Base-by-base conservation (phyloP, 2,329 filamentous ascomycete species). In the Xylariaceae sp. region DNA sequence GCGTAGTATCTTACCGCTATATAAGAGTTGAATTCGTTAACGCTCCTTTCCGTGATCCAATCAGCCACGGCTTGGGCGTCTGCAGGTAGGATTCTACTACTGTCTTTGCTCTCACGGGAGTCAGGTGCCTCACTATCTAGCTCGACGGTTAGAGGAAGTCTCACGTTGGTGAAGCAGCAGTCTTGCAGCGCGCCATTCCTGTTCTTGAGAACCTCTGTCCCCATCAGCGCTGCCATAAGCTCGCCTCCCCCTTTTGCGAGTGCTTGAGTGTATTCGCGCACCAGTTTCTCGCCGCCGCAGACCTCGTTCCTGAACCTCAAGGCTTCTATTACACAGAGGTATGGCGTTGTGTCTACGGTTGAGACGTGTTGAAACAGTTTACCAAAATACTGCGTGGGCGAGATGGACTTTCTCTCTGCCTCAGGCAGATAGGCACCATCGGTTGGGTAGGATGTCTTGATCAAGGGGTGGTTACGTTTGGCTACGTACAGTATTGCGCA, bases 401-500 rank as follows among this genome's bases (percentile, higher is more conserved):
- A 41, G 36, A 60, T 23, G 4, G 23, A 6, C n/a, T 53, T 46
- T 7, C 61, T 57, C 3, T 55, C 50, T 3, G 56, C 46, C n/a
- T 60, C 60, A 0, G 85, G 77, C 6, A 78, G 64, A 67, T 85
- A 91, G 2, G 86, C 85, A 69, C 86, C 84, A 3, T 85, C 87
- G 0, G 88, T 91, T 1, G 89, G 88, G 8, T 89, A 72, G 0
- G 84, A 84, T 13, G 83, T 84, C 35, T 82, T 80, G 42, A 92
- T 83, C 32, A 88, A 72, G 55, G 77, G 73, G 62, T 92, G 89
- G 69, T 89, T 87, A 37, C 81, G 78, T 23, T 77, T 64, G 0
- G 87, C 85, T 3, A 91, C 86, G 70, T 90, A 84, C 61, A 92
- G 78, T 13, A 91, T 71, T 0, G 87, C 86, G 64, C 85, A 88